Base-by-base conservation (phyloP, 2,329 filamentous ascomycete genomes). In the Aspergillus sp. region DNA sequence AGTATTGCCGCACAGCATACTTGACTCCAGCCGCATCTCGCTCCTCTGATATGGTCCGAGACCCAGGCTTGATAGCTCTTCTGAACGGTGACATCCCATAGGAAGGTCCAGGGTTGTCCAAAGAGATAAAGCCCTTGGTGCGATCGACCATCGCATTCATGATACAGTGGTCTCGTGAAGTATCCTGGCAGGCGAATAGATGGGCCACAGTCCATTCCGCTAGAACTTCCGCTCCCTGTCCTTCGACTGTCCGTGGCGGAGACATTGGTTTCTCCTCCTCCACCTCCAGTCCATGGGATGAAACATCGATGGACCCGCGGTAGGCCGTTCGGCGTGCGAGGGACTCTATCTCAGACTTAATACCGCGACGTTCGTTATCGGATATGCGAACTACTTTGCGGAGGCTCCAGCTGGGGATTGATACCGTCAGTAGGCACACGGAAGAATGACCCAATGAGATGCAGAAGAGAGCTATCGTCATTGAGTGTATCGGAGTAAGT, bases 111-210 rank as follows among this genome's bases (percentile, higher is more conserved):
- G 45, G 45, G 1, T 40, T 32, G 20, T 47, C 32, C 4, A 13
- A 32, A 40, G 45, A 40, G 45, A 47, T 29, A 31, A 31, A 47
- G 45, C 45, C 31, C 29, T 47, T 47, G 16, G 23, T 40, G 5
- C 32, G 45, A 32, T 47, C 45, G 19, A 47, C 45, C 45, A 47
- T 47, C 11, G 45, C 32, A 32, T 47, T 47, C 45, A 47, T 47
- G 9, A 47, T 32, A 17, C 34, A 17, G 31, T 40, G 31, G 45
- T 38, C 38, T 20, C 32, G 38, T 17, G n/a, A 31, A 19, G 34
- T 16, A 40, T 47, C 45, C 38, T 31, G 5, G 45, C 31, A 31
- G 25, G 45, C 38, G 25, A 47, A 47, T 1, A 32, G 32, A 47
- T 20, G 38, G 20, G 34, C 45, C 21, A 36, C 38, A 25, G 3